These are phyloP conservation scores for Sarocladiaceae sp. DNA, from an alignment of 2,329 filamentous ascomycete species.

Conservation along the genomic window DNA sequence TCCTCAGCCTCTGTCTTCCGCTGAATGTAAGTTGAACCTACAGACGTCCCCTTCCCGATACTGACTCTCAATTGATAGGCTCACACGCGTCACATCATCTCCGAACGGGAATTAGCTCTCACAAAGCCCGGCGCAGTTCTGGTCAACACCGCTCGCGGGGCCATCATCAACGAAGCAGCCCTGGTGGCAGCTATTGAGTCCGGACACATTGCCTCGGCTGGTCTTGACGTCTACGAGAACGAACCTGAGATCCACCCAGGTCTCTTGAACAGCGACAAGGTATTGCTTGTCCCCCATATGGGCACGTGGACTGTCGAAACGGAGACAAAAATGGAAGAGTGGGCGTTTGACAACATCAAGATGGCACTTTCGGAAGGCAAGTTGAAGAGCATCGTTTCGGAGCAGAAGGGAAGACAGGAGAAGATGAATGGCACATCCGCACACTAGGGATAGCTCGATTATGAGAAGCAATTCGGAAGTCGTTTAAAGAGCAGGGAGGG, in stretches of 20 bases:
- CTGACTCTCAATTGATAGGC: conserved; percentile 27
- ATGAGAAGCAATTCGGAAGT: too few species aligned
- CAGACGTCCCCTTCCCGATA: background rate
- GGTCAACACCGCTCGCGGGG: conserved; percentile 79
- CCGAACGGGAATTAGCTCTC: conserved; percentile 61
- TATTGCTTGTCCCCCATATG: conserved; percentile 79
- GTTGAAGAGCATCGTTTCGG: conserved; percentile 66
- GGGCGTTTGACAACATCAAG: conserved; percentile 67
- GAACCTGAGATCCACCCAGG: conserved; percentile 74
- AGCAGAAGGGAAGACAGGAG: conserved; percentile 45
- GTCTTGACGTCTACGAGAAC: conserved; percentile 79
- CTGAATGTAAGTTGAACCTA: conserved; percentile 61
- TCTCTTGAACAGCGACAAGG: conserved; percentile 64
- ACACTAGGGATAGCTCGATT: background rate
- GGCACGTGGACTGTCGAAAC: conserved; percentile 74
- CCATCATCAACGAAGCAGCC: conserved; percentile 76
- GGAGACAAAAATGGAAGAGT: conserved; percentile 67
- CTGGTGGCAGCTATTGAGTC: conserved; percentile 68
- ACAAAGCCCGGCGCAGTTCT: conserved; percentile 78
- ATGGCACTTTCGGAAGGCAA: conserved; percentile 57
- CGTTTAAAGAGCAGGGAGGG: too few species aligned
- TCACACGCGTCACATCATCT: conserved; percentile 72
- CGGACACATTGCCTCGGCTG: conserved; percentile 66
- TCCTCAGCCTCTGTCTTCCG: conserved; percentile 76
- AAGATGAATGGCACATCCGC: background rate